phyloP scores from a whole-genome alignment of 768 basidiomycete species.

The Erythrobasidium yunnanense region DNA sequence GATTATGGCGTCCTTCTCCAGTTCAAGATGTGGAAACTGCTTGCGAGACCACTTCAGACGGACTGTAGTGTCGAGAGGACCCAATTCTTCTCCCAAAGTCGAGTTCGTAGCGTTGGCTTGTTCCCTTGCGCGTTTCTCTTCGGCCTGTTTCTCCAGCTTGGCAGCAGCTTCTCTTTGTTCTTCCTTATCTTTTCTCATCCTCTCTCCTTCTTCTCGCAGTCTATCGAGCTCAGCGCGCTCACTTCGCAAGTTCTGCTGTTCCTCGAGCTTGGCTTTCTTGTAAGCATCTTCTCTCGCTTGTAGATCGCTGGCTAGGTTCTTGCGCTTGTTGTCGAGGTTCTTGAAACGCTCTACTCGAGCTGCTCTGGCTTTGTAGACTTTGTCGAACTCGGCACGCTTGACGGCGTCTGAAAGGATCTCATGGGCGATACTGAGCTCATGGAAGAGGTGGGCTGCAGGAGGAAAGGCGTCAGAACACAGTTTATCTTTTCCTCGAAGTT shows the following conservation, averaged over 20 bases:
- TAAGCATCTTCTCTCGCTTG: constrained; percentile 32
- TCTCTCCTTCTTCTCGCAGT: constrained; percentile 33
- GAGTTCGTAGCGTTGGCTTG: not conserved
- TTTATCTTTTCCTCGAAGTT: no score
- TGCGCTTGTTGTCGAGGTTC: constrained; percentile 35
- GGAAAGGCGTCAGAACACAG: no score
- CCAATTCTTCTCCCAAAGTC: constrained; percentile 23
- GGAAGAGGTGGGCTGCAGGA: constrained; percentile 34
- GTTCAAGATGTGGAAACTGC: not conserved
- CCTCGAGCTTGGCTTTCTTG: constrained; percentile 29
- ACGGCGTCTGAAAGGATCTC: constrained; percentile 33
- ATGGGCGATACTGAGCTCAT: constrained; percentile 32
- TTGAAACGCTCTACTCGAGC: constrained; percentile 32
- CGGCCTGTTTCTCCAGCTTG: not conserved
- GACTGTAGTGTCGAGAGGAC: constrained; percentile 36
- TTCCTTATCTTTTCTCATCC: constrained; percentile 29
- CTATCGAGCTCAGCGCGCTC: constrained; percentile 32
- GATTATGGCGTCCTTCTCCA: not conserved
- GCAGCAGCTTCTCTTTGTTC: no score
- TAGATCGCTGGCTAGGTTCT: constrained; percentile 33
- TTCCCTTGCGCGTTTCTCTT: not conserved
- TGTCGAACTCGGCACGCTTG: constrained; percentile 31
- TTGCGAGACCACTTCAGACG: constrained; percentile 32
- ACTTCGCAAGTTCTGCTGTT: constrained; percentile 9
- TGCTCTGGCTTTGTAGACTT: constrained; percentile 23